These are phyloP conservation scores for Heimioporus sp. DNA, from an alignment of 768 basidiomycete species.

Conservation along the genomic window DNA sequence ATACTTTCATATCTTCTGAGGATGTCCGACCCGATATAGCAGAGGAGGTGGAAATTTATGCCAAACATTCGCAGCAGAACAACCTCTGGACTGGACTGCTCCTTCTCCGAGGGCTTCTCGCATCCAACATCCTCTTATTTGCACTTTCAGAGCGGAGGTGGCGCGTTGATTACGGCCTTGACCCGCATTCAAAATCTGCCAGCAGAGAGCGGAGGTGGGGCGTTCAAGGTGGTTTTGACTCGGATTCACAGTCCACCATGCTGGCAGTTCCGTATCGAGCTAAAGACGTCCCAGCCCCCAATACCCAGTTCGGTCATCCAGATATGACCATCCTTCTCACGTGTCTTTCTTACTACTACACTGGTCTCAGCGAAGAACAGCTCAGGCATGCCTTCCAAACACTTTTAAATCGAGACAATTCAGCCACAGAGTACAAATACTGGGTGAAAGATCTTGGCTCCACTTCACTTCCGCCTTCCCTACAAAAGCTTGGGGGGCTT, in stretches of 20 bases:
- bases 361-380: constrained; percentile 1
- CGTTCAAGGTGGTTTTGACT: too few relatives aligned
- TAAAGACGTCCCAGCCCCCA: too few relatives aligned
- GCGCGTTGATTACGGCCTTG: constrained; percentile 37
- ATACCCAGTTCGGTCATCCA: constrained; percentile 38
- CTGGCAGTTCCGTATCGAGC: too few relatives aligned
- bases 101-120: constrained; percentile 32
- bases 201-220: too few relatives aligned
- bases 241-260: too few relatives aligned
- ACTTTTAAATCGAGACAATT: neutral
- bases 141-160: constrained; percentile 29
- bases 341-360: constrained; percentile 1
- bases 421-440: neutral
- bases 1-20: constrained; percentile 12
- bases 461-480: neutral
- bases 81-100: constrained; percentile 9
- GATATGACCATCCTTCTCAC: constrained; percentile 32
- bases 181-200: constrained; percentile 28
- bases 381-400: neutral
- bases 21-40: neutral
- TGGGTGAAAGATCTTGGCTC: neutral
- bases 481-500: neutral
- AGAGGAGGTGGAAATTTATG: constrained; percentile 1
- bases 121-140: constrained; percentile 22
- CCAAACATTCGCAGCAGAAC: neutral